Evolutionary conservation across 202 grass and related monocot species (phyloP).

Genomic region (Elaeis oleifera): DNA sequence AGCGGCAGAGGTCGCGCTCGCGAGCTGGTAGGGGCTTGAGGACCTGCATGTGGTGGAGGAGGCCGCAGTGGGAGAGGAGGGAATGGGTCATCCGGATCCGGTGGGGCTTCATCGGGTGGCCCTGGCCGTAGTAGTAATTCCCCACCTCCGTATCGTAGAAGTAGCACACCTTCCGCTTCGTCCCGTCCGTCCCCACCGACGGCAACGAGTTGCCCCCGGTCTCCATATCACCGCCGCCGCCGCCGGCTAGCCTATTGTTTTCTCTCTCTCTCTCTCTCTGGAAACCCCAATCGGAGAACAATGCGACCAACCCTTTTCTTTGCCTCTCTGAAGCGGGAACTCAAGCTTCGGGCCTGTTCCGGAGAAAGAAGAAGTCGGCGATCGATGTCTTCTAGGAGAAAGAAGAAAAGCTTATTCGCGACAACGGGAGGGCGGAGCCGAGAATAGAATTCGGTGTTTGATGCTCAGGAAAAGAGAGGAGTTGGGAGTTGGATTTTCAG

Average conservation of each 20-base stretch:
- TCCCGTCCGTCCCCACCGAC: constrained; percentile 42
- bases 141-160: constrained; percentile 94
- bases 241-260: constrained; percentile 43
- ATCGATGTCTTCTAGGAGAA: no score
- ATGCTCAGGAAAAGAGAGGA: no score
- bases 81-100: constrained; percentile 94
- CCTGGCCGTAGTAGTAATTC: constrained; percentile 97
- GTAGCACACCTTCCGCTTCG: constrained; percentile 92
- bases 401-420: no score
- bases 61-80: constrained; percentile 56
- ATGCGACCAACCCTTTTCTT: no score
- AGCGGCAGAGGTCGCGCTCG: constrained; percentile 68
- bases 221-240: neutral
- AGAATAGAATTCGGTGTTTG: no score
- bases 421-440: no score
- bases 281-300: no score
- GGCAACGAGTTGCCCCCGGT: constrained; percentile 65
- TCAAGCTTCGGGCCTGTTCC: no score
- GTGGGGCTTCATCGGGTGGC: constrained; percentile 87
- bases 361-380: no score
- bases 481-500: no score
- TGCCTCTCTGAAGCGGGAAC: no score
- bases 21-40: constrained; percentile 46
- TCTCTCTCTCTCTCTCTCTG: no score
- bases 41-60: constrained; percentile 68